phyloP scores from a whole-genome alignment of 768 basidiomycete species.

The Amanita muscaria region DNA sequence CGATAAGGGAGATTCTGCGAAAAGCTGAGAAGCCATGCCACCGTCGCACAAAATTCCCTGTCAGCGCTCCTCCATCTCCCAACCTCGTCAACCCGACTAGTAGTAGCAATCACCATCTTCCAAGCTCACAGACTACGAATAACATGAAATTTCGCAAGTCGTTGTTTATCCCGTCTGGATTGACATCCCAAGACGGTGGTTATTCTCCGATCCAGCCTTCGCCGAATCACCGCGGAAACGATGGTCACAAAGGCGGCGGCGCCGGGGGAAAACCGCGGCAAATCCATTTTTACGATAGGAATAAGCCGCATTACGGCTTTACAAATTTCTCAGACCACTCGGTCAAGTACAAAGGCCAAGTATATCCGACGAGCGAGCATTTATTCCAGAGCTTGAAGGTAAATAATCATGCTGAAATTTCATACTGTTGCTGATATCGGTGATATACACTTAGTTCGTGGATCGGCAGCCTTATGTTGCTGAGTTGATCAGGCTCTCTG shows the following conservation, averaged over 20 bases:
- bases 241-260: neutral
- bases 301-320: slow-evolving; percentile 30
- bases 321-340: slow-evolving; percentile 37
- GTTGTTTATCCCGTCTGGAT: neutral
- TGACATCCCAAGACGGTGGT: neutral
- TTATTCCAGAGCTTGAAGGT: slow-evolving; percentile 44
- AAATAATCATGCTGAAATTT: neutral
- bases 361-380: slow-evolving; percentile 45
- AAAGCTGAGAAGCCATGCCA: slow-evolving; percentile 5
- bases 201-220: neutral
- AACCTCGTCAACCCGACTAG: neutral
- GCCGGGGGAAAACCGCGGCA: neutral
- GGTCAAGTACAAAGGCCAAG: slow-evolving; percentile 30
- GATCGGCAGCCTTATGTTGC: slow-evolving; percentile 32
- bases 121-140: neutral
- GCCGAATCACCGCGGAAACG: neutral
- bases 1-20: slow-evolving; percentile 2
- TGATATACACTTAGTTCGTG: slow-evolving; percentile 26
- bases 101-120: no score
- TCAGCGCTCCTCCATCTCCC: slow-evolving; percentile 5
- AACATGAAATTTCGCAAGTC: neutral
- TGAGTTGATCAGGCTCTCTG: slow-evolving; percentile 32
- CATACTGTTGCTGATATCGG: neutral
- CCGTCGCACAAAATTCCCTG: neutral
- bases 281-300: slow-evolving; percentile 27